phyloP scores from a whole-genome alignment of 1,284 basidiomycete species.

The Cryptococcus sp. region DNA sequence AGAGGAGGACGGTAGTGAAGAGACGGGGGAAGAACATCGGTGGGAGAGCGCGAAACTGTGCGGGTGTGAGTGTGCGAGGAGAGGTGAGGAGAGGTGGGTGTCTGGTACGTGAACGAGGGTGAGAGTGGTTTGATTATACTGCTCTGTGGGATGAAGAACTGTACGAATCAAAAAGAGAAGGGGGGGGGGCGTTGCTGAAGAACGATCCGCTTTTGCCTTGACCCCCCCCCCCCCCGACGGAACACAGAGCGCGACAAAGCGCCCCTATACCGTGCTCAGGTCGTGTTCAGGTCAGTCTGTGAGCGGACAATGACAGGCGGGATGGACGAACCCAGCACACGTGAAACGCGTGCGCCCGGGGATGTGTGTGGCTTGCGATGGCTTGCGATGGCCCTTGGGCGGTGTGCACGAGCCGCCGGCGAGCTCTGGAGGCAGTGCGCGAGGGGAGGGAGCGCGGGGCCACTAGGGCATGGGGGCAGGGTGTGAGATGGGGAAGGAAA shows the following conservation, averaged over 20 bases:
- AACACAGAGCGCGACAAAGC: background rate
- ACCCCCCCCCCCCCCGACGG: background rate
- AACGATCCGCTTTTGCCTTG: background rate
- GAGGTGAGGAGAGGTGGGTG: background rate
- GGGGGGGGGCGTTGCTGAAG: background rate
- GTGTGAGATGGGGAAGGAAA: no score
- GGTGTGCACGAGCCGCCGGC: no score
- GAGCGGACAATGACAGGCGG: no score
- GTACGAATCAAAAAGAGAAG: background rate
- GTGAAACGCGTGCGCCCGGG: no score
- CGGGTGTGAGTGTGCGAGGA: background rate
- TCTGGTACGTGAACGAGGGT: background rate
- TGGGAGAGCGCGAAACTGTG: background rate
- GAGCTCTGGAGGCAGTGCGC: no score
- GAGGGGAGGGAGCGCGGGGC: no score
- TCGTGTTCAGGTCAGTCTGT: no score
- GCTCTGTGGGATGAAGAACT: background rate
- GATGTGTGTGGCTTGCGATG: no score
- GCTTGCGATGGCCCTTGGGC: no score
- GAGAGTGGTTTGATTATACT: background rate
- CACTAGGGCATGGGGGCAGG: no score
- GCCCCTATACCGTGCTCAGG: no score
- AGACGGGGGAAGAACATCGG: conserved; percentile 6
- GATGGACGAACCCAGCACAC: no score
- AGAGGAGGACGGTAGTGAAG: background rate